These are phyloP conservation scores for Cyclostephanos invisitatus DNA, from an alignment of 108 stramenopile species.

Conservation along the genomic window DNA sequence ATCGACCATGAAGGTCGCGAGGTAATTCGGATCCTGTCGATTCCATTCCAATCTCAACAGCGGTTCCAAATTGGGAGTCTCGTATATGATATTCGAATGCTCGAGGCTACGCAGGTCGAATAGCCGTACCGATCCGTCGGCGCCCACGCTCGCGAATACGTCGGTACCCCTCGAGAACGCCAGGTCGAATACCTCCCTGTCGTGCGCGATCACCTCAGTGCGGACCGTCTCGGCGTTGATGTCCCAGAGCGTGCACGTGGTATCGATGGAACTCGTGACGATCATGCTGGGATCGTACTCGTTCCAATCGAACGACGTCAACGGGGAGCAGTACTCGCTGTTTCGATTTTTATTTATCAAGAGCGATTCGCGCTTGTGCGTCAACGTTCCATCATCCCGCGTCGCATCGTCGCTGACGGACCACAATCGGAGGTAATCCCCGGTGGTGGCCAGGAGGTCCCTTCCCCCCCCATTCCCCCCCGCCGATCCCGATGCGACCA, in stretches of 20 bases:
- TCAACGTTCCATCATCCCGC: constrained; percentile 36
- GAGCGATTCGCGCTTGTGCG: constrained; percentile 79
- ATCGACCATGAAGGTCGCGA: constrained; percentile 93
- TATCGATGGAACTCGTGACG: constrained; percentile 89
- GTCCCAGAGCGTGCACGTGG: constrained; percentile 99
- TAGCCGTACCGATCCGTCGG: constrained; percentile 96
- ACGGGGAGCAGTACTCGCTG: constrained; percentile 96
- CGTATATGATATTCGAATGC: constrained; percentile 97
- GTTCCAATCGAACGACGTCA: constrained; percentile 97
- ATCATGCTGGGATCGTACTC: constrained; percentile 38
- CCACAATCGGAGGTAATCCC: constrained; percentile 97
- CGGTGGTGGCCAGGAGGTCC: constrained; percentile 96
- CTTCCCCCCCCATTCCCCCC: constrained; percentile 34
- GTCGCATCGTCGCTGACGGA: constrained; percentile 34
- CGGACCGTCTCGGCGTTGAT: constrained; percentile 75
- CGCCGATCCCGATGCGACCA: not conserved
- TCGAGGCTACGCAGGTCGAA: constrained; percentile 96
- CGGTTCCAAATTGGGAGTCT: constrained; percentile 89
- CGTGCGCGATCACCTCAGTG: constrained; percentile 99
- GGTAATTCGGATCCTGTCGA: constrained; percentile 97
- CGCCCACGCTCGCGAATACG: constrained; percentile 96
- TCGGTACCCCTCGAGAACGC: constrained; percentile 93
- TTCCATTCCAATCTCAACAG: constrained; percentile 97
- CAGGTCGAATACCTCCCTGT: constrained; percentile 98
- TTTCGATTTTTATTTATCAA: constrained; percentile 94